Evolutionary conservation across 139 green algal genomes (phyloP).

Genomic region (Penium margaritaceum): DNA sequence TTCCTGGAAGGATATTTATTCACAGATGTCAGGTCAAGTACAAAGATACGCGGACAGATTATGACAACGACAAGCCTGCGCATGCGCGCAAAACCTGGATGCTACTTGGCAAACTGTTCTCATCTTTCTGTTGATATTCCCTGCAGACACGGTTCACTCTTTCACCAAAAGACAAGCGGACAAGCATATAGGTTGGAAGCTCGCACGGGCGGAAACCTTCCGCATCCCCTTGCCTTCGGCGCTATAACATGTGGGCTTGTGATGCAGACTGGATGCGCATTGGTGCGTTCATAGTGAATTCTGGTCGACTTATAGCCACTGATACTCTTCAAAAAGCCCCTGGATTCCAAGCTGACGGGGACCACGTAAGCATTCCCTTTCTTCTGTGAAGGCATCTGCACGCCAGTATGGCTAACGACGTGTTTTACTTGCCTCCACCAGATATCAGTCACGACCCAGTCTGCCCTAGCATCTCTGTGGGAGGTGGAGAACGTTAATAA

Average conservation of each 20-base stretch:
- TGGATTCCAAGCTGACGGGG: background rate
- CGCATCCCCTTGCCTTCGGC: background rate
- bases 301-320: slow-evolving; percentile 3
- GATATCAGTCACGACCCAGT: background rate
- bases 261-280: slow-evolving; percentile 29
- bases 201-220: background rate
- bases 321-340: slow-evolving; percentile 10
- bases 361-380: background rate
- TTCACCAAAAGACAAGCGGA: slow-evolving; percentile 4
- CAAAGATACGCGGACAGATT: background rate
- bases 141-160: slow-evolving; percentile 12
- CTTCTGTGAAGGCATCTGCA: too few relatives aligned
- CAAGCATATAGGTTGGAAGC: slow-evolving; percentile 18
- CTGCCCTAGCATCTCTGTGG: background rate
- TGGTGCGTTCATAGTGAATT: slow-evolving; percentile 16
- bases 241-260: slow-evolving; percentile 1
- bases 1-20: slow-evolving; percentile 8
- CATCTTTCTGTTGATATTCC: background rate
- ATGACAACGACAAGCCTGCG: too few relatives aligned
- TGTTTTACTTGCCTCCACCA: background rate
- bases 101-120: background rate
- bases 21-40: slow-evolving; percentile 10
- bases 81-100: background rate
- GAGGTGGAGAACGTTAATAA: slow-evolving; percentile 2
- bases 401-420: too few relatives aligned